Base-by-base conservation (phyloP, 2,329 filamentous ascomycete genomes). In the Magnaporthiopsis incrustans region DNA sequence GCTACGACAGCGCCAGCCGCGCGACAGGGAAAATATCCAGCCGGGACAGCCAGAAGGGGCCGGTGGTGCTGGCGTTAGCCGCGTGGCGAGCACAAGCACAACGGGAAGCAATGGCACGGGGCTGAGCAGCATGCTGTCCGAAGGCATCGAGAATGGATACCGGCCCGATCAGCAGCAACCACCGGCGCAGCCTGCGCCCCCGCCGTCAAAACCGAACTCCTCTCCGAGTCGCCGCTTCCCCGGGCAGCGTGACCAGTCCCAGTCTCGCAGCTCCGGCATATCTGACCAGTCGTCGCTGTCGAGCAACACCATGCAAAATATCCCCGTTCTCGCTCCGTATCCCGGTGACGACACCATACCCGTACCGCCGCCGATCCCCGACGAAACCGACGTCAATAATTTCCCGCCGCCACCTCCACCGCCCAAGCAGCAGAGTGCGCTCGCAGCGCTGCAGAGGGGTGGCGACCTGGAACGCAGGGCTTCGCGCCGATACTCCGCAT, bases 381-480 rank as follows among this genome's bases (percentile, higher is more conserved):
- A 62, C 30, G 25, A 53, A 33, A 74, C 74, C 60, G 61, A 62
- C 11, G 74, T 74, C 60, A 77, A 74, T 65, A 78, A 82, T n/a
- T 73, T 84, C 69, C 89, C 88, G 1, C 90, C 90, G 2, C 91
- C 91, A 3, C 89, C 90, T 7, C 89, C 89, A n/a, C 90, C 91
- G 2, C 87, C 89, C 32, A 90, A 90, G 70, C 88, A 92, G 70
- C 90, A 95, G 70, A 96, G 96, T 78, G 95, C 95, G 6, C 80
- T 99, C 63, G 92, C 92, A 61, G 92, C 93, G 62, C 77, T 99
- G 68, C 95, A 98, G 76, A 87, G 92, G 75, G 93, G 93, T 44
- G 94, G 94, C 26, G 93, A 97, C 69, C 79, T 99, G 61, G 95
- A 99, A 77, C 86, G 95, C 72, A 85, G 95, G 73, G 95, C 95